These are phyloP conservation scores for Mycena galopus DNA, from an alignment of 768 basidiomycete species.

Conservation along the genomic window DNA sequence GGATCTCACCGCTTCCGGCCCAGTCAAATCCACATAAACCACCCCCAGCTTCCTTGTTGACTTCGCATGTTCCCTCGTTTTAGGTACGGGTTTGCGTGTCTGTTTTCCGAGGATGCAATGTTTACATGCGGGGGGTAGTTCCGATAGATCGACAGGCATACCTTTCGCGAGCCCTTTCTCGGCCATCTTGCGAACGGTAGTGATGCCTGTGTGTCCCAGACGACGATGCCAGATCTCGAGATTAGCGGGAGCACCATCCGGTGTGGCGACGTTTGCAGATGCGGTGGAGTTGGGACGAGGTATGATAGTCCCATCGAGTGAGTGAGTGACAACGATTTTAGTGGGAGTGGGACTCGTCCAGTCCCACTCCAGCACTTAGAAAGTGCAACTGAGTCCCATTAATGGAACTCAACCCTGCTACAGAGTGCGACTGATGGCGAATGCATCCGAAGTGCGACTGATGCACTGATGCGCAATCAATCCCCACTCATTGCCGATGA, in stretches of 20 bases:
- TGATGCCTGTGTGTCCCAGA: slow-evolving; percentile 35
- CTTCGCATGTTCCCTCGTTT: slow-evolving; percentile 6
- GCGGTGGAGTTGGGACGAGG: no score
- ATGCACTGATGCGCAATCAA: no score
- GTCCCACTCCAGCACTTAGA: no score
- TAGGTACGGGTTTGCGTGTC: slow-evolving; percentile 30
- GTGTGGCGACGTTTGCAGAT: no score
- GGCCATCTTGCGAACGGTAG: slow-evolving; percentile 27
- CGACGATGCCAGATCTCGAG: slow-evolving; percentile 37
- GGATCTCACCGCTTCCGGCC: background rate
- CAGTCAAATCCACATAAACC: slow-evolving; percentile 33
- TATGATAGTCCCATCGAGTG: background rate
- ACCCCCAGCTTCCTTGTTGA: slow-evolving; percentile 18
- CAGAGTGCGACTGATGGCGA: no score
- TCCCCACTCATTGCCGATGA: no score
- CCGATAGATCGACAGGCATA: slow-evolving; percentile 35
- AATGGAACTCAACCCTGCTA: no score
- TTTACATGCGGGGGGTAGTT: slow-evolving; percentile 24
- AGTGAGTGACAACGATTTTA: no score
- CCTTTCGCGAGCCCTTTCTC: slow-evolving; percentile 17
- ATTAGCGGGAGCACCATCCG: background rate
- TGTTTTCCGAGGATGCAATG: slow-evolving; percentile 37
- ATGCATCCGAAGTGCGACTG: no score
- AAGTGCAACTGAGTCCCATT: no score
- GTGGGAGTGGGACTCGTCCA: no score